A percentile compares a stretch with the other conserved stretches of the same genome.
These are phyloP conservation scores for Thuja plicata DNA, from an alignment of 83 land plant species.

Conservation along the genomic window DNA sequence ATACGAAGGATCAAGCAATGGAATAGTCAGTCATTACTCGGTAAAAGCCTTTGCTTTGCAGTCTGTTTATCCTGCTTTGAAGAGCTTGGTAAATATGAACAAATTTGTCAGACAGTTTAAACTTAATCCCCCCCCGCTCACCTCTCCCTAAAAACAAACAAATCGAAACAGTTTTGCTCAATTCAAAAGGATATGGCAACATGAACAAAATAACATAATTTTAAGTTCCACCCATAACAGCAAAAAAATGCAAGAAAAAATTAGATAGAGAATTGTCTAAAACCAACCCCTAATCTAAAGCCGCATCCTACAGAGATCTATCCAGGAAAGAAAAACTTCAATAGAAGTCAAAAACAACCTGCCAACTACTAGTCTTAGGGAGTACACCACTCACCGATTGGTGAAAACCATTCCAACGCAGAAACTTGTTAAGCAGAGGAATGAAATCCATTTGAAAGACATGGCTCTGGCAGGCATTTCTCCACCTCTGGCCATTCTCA, in stretches of 20 bases:
- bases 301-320: not conserved
- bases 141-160: not conserved
- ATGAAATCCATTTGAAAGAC: constrained; percentile 10
- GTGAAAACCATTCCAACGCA: constrained; percentile 17
- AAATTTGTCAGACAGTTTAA: too few species aligned
- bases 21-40: not conserved
- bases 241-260: not conserved
- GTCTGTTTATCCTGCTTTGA: not conserved
- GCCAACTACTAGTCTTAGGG: not conserved
- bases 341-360: not conserved
- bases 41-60: not conserved
- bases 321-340: not conserved
- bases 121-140: too few species aligned
- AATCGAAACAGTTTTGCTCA: not conserved
- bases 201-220: not conserved
- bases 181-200: not conserved
- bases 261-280: not conserved
- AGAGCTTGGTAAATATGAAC: not conserved
- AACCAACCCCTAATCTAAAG: not conserved
- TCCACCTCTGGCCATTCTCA: constrained; percentile 12
- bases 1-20: not conserved
- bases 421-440: constrained; percentile 7
- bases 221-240: not conserved
- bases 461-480: not conserved
- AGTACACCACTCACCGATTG: constrained; percentile 9